Evolutionary conservation across 2,329 filamentous ascomycete species (phyloP).

Genomic region (Xylariaceae sp.): DNA sequence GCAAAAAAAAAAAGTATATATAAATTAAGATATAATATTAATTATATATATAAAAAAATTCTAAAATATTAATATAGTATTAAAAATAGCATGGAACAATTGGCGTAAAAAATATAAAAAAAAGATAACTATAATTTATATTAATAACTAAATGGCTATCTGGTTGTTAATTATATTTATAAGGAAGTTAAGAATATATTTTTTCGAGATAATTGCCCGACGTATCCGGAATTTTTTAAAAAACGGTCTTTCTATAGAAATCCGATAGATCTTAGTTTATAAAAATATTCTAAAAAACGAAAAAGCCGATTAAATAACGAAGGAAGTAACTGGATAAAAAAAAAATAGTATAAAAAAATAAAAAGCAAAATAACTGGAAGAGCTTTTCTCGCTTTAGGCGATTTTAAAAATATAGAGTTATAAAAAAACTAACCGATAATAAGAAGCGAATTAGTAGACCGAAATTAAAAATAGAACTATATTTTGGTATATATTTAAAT

Average conservation of each 20-base stretch:
- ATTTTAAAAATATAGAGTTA: conserved; percentile 3
- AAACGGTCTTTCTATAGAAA: conserved; percentile 1
- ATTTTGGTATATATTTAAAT: too few relatives aligned
- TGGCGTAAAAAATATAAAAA: not conserved
- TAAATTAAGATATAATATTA: not conserved
- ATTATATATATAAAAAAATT: conserved; percentile 1
- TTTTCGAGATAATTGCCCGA: too few relatives aligned
- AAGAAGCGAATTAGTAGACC: too few relatives aligned
- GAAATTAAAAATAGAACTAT: too few relatives aligned
- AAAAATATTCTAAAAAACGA: not conserved
- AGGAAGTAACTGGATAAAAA: not conserved
- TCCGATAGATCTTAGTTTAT: conserved; percentile 1
- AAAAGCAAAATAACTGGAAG: conserved; percentile 3
- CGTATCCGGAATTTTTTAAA: not conserved
- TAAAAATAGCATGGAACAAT: not conserved
- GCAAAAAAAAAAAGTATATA: not conserved
- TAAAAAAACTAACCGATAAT: not conserved
- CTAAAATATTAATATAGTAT: conserved; percentile 1
- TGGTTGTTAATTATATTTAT: not conserved
- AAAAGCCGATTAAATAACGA: conserved; percentile 1
- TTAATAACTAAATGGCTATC: not conserved
- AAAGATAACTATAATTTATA: not conserved
- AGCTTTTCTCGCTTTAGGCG: conserved; percentile 2
- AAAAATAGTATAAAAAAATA: not conserved
- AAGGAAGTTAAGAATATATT: too few relatives aligned